These are phyloP conservation scores for Tolypocladium nubicola DNA, from an alignment of 2,329 filamentous ascomycete genomes.

Conservation along the genomic window DNA sequence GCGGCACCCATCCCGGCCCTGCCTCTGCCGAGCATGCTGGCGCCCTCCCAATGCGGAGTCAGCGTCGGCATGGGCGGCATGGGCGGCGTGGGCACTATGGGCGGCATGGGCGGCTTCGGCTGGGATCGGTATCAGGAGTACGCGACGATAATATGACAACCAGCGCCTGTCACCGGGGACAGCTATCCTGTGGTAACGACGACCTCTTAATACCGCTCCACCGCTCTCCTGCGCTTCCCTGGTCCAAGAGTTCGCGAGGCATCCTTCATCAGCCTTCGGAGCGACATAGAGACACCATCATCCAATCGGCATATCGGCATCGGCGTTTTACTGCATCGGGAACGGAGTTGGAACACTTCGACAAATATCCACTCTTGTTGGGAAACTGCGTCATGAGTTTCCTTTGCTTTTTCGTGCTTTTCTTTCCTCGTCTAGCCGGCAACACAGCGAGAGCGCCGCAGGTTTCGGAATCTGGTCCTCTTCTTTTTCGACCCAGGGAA, in stretches of 20 bases:
- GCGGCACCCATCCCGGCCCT: conserved; percentile 65
- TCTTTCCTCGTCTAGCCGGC: conserved; percentile 24
- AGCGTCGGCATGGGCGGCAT: conserved; percentile 52
- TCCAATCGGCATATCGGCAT: conserved; percentile 17
- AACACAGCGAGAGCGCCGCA: conserved; percentile 32
- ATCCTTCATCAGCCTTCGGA: conserved; percentile 16
- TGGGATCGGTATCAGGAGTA: conserved; percentile 85
- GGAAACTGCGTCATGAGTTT: conserved; percentile 4
- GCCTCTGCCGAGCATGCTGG: conserved; percentile 77
- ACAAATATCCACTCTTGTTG: conserved; percentile 26
- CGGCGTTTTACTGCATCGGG: conserved; percentile 34
- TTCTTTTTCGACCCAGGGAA: conserved; percentile 20
- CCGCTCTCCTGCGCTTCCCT: conserved; percentile 5
- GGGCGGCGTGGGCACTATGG: conserved; percentile 15
- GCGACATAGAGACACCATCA: conserved; percentile 27
- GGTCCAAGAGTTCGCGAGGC: not conserved
- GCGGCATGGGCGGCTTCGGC: conserved; percentile 46
- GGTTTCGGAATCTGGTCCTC: conserved; percentile 16
- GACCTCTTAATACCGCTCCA: conserved; percentile 28
- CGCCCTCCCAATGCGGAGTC: conserved; percentile 68
- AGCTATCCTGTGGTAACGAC: conserved; percentile 37
- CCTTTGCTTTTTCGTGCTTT: conserved; percentile 25
- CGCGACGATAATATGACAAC: conserved; percentile 76
- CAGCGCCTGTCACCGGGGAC: conserved; percentile 36
- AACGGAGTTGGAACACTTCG: conserved; percentile 26